phyloP scores from a whole-genome alignment of 345 rosid species.

The Gossypium thurberi region DNA sequence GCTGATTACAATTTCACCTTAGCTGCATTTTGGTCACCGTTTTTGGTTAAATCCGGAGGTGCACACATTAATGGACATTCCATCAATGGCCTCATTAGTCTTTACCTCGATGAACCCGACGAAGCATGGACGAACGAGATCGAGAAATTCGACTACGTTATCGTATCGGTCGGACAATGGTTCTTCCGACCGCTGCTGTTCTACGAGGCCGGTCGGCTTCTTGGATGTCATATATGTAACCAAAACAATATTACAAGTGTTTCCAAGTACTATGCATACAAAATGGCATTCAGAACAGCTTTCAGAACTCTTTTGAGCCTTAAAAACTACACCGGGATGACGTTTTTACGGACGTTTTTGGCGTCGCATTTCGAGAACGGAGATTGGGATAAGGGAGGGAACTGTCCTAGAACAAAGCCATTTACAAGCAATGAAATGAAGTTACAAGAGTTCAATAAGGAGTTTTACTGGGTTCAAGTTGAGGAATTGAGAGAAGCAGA shows the following conservation, averaged over 20 bases:
- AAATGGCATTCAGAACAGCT: conserved; percentile 51
- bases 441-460: conserved; percentile 34
- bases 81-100: conserved; percentile 30
- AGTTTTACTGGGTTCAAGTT: conserved; percentile 38
- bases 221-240: conserved; percentile 39
- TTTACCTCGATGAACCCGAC: conserved; percentile 45
- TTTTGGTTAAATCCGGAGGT: conserved; percentile 41
- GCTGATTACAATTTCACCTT: conserved; percentile 34
- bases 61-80: conserved; percentile 36
- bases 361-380: conserved; percentile 64
- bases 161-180: conserved; percentile 57
- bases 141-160: conserved; percentile 35
- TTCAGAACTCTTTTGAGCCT: conserved; percentile 36
- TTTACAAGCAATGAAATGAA: conserved; percentile 35
- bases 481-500: conserved; percentile 37
- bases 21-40: conserved; percentile 45
- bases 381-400: conserved; percentile 65
- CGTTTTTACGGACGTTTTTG: conserved; percentile 46
- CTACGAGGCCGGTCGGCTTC: conserved; percentile 24
- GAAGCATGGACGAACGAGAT: conserved; percentile 40
- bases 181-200: conserved; percentile 42
- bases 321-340: conserved; percentile 29
- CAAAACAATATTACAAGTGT: conserved; percentile 27
- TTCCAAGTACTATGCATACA: conserved; percentile 40
- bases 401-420: conserved; percentile 48